phyloP scores from a whole-genome alignment of 2,329 filamentous ascomycete genomes.

The Penicillium oxalicum region DNA sequence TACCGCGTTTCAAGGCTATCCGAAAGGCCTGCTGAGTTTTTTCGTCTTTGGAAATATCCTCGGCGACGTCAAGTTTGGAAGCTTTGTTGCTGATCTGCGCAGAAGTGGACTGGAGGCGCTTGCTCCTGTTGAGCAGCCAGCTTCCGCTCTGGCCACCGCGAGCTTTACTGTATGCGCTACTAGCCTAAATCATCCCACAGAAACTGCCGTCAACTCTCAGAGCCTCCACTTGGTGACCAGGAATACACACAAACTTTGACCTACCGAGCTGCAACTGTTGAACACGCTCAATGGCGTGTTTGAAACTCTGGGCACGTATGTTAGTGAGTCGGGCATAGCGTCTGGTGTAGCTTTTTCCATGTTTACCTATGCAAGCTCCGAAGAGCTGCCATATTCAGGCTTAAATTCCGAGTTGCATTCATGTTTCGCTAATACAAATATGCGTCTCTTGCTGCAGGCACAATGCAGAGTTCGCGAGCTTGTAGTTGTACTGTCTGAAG shows the following conservation, averaged over 20 bases:
- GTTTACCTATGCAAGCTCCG: slow-evolving; percentile 3
- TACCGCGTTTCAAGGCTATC: neutral
- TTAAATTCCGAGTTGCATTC: neutral
- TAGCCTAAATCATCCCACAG: neutral
- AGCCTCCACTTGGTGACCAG: neutral
- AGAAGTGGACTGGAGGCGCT: neutral
- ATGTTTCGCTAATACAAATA: neutral
- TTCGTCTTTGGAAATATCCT: neutral
- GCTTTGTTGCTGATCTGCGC: neutral
- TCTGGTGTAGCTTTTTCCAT: neutral
- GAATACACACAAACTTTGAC: neutral
- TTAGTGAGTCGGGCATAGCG: neutral
- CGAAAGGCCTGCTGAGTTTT: neutral
- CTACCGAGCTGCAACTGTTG: slow-evolving; percentile 4
- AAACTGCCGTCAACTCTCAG: neutral
- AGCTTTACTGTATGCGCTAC: neutral
- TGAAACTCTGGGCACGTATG: slow-evolving; percentile 1
- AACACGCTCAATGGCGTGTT: slow-evolving; percentile 2
- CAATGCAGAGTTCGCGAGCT: neutral
- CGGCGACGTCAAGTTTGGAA: neutral
- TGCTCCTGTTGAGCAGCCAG: neutral
- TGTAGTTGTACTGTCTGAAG: slow-evolving; percentile 4
- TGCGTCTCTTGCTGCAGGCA: neutral
- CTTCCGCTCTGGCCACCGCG: neutral
- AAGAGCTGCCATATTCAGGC: neutral